Percentiles rank a stretch among this genome's conserved stretches.
Evolutionary conservation across 257 asterid species (phyloP).

Genomic region (Capsicum baccatum): DNA sequence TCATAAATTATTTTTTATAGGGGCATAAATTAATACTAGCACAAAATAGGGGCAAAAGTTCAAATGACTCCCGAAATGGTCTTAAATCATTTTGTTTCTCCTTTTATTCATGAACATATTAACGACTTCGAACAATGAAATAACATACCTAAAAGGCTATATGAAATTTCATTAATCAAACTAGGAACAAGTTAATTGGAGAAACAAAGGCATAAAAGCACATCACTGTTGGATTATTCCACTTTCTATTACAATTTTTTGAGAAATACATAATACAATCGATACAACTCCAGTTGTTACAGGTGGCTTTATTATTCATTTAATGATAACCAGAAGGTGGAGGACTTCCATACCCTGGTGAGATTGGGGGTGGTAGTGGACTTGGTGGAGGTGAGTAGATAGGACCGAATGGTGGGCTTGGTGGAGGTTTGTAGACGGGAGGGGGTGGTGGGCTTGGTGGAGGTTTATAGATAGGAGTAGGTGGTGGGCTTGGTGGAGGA

Average conservation of each 20-base stretch:
- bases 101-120: neutral
- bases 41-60: neutral
- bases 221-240: neutral
- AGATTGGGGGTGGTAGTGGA: neutral
- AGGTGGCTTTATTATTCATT: neutral
- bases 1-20: neutral
- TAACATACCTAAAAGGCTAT: neutral
- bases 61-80: neutral
- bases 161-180: slow-evolving; percentile 22
- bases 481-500: neutral
- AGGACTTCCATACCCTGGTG: slow-evolving; percentile 19
- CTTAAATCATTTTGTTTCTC: neutral
- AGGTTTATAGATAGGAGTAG: neutral
- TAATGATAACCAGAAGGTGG: neutral
- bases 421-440: neutral
- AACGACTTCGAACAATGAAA: neutral
- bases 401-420: neutral
- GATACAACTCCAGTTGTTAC: neutral
- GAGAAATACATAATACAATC: neutral
- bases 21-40: neutral
- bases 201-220: neutral
- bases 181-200: neutral
- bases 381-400: neutral
- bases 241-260: neutral
- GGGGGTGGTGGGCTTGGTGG: neutral